These are phyloP conservation scores for Penicillium mononematosum DNA, from an alignment of 495 filamentous ascomycete species.

Conservation along the genomic window DNA sequence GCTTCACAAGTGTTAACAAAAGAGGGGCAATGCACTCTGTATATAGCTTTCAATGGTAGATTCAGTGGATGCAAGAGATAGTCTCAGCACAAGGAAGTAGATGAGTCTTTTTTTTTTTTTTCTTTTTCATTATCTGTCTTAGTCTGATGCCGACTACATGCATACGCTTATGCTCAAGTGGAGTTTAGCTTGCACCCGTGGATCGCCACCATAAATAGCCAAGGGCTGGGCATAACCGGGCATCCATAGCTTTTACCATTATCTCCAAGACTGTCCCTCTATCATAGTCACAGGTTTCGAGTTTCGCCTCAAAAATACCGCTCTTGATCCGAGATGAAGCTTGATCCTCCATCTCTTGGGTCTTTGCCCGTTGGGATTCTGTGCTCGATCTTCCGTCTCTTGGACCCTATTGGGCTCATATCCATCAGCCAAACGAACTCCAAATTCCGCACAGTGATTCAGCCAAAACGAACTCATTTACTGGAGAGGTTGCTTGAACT, in stretches of 20 bases:
- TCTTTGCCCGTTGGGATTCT: slow-evolving; percentile 15
- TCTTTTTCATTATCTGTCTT: background rate
- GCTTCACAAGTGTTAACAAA: slow-evolving; percentile 15
- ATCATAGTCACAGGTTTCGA: background rate
- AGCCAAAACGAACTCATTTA: slow-evolving; percentile 10
- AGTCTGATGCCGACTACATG: background rate
- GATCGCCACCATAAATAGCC: background rate
- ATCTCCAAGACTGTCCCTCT: background rate
- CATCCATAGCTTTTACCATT: background rate
- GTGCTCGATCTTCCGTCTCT: slow-evolving; percentile 8
- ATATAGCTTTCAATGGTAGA: slow-evolving; percentile 23
- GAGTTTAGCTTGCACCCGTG: background rate
- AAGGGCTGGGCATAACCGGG: background rate
- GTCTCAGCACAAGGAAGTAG: background rate
- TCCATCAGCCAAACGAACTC: slow-evolving; percentile 15
- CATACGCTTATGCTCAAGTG: background rate
- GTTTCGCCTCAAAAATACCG: background rate
- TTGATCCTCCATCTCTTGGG: background rate
- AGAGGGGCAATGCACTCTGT: slow-evolving; percentile 18
- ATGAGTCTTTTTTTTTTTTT: background rate
- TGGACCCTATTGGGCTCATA: slow-evolving; percentile 16
- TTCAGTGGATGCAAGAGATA: slow-evolving; percentile 3
- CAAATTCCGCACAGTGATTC: slow-evolving; percentile 11
- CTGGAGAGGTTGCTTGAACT: slow-evolving; percentile 15
- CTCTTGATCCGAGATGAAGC: background rate